Evolutionary conservation across 2,329 filamentous ascomycete genomes (phyloP), one percentile per base, ranked within the genome.

Genomic region (Venturia pyrina): DNA sequence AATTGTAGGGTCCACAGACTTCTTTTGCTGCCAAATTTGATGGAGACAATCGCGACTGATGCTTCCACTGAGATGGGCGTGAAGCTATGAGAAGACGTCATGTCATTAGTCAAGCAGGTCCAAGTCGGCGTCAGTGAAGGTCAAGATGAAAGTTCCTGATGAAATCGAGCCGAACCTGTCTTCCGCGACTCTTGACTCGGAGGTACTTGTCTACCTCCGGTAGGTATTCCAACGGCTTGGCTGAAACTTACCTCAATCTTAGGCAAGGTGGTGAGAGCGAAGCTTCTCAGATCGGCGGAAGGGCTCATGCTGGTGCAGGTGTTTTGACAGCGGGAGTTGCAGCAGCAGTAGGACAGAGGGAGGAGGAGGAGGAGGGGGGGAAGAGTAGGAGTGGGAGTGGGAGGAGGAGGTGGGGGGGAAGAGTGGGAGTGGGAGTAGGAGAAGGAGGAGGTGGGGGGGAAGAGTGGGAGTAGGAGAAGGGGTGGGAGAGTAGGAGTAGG

Each of bases 51-150:
- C 78, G 41, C 88, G 85, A 72, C 85, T 88, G 74, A 95, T 90
- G 74, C 88, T 91, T 64, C 90, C 90, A 50, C 86, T 90, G 57
- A 95, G 81, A 75, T 95, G 90, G 68, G 90, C 90, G 71, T 95
- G 90, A 64, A 93, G 83, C 87, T 92, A 70, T 19, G 65, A 71
- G 2, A 4, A 53, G 10, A 28, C 21, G 53, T 41, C 13, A 64
- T 53, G 40, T 46, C 15, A 11, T 46, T 11, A 63, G 41, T 32
- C 48, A 34, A n/a, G 61, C 53, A 57, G 50, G 44, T 1, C 5
- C 28, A 34, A 50, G 44, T 4, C 17, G 43, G 37, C 37, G 40
- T 41, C 34, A 21, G 21, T 15, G 57, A 61, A 40, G 24, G 4
- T 15, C 34, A 40, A 40, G 15, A 5, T 28, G 17, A 28, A 28